Conservation (phyloP, 352 stramenopile species). For the Phytopythium chamaehyphon region DNA sequence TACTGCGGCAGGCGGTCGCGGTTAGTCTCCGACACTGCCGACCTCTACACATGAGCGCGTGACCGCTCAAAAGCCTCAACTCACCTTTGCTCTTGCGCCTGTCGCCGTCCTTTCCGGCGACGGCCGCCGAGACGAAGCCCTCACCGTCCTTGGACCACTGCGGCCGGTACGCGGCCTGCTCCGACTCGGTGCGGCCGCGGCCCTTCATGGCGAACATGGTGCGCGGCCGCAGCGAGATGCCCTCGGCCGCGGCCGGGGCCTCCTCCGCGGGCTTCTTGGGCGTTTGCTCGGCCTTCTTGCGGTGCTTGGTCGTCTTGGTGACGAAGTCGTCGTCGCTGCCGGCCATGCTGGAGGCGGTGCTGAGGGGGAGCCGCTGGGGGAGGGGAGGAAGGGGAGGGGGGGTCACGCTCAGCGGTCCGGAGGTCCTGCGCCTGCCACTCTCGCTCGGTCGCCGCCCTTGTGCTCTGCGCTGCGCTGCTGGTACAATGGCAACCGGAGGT, state of each 20-base stretch:
- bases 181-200: constrained; percentile 62
- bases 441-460: too few relatives aligned
- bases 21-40: too few relatives aligned
- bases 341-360: constrained; percentile 19
- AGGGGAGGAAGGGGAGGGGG: background rate
- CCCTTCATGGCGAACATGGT: constrained; percentile 90
- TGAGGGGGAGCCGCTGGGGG: background rate
- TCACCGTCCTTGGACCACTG: constrained; percentile 87
- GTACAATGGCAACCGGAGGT: too few relatives aligned
- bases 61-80: background rate
- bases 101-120: constrained; percentile 36
- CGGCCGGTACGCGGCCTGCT: constrained; percentile 65
- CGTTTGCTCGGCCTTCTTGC: constrained; percentile 46
- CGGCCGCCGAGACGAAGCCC: constrained; percentile 62
- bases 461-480: too few relatives aligned
- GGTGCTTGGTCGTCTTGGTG: constrained; percentile 70
- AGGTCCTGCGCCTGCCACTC: too few relatives aligned
- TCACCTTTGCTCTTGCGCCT: constrained; percentile 77
- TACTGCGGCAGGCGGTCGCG: constrained; percentile 20
- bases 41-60: too few relatives aligned
- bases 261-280: constrained; percentile 19
- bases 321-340: constrained; percentile 69
- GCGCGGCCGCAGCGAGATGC: constrained; percentile 75
- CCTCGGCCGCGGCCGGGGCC: constrained; percentile 11
- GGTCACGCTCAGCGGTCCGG: too few relatives aligned